Conservation (phyloP, 2,329 filamentous ascomycete genomes). For the Penicillium sp. region DNA sequence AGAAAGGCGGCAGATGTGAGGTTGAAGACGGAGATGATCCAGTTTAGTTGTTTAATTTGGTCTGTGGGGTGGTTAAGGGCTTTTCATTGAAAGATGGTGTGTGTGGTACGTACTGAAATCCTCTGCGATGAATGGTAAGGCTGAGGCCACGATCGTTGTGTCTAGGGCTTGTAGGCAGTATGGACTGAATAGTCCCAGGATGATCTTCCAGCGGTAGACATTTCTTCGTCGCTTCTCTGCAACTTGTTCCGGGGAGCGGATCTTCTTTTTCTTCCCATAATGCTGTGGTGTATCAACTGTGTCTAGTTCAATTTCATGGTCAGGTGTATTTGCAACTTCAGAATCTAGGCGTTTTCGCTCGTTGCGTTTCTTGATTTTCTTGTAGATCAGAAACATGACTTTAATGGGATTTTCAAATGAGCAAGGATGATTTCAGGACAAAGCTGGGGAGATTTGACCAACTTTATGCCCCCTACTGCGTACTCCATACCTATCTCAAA, state of each 20-base stretch:
- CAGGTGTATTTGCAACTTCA: neutral
- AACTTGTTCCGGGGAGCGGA: neutral
- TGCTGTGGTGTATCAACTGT: neutral
- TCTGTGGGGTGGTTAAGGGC: slow-evolving; percentile 33
- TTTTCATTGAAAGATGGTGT: neutral
- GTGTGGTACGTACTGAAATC: slow-evolving; percentile 49
- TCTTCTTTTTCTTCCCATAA: neutral
- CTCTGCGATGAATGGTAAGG: slow-evolving; percentile 60
- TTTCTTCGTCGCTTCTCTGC: slow-evolving; percentile 10
- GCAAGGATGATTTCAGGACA: neutral
- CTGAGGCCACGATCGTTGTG: slow-evolving; percentile 62
- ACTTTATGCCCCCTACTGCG: neutral
- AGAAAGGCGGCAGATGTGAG: slow-evolving; percentile 66
- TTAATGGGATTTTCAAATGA: neutral
- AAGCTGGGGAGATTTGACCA: neutral
- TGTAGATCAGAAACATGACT: neutral
- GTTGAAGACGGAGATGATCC: slow-evolving; percentile 69
- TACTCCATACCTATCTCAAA: too few relatives aligned
- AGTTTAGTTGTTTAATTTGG: slow-evolving; percentile 60
- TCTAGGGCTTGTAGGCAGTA: slow-evolving; percentile 64
- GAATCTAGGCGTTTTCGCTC: neutral
- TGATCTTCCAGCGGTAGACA: slow-evolving; percentile 59
- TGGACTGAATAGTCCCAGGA: slow-evolving; percentile 58
- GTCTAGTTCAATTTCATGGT: neutral
- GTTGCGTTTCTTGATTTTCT: neutral